A percentile compares a stretch with the other conserved stretches of the same genome.
Evolutionary conservation across 768 basidiomycete species (phyloP).

Genomic region (Xanthoconium stramineum): DNA sequence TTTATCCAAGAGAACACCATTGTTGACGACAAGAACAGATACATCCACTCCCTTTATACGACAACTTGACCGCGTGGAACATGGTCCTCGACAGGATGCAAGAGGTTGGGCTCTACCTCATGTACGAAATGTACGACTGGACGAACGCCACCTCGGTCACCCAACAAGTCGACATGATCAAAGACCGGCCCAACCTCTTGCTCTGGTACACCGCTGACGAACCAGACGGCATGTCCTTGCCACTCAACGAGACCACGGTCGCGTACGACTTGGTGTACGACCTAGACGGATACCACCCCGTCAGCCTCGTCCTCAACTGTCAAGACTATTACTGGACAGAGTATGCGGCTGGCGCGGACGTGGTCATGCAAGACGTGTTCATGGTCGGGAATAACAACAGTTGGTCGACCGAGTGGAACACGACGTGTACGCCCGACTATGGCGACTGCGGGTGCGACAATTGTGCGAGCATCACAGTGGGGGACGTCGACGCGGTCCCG

Average conservation of each 20-base stretch:
- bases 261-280: conserved; percentile 55
- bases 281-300: conserved; percentile 65
- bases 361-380: conserved; percentile 63
- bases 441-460: conserved; percentile 76
- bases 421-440: too few relatives aligned
- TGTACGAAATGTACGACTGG: conserved; percentile 82
- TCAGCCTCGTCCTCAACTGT: conserved; percentile 65
- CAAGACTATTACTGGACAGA: conserved; percentile 60
- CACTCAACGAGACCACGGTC: conserved; percentile 49
- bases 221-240: conserved; percentile 67
- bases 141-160: conserved; percentile 59
- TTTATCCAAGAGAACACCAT: neutral
- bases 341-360: conserved; percentile 62
- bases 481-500: too few relatives aligned
- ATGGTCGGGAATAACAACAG: conserved; percentile 56
- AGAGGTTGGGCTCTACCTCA: conserved; percentile 63
- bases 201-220: conserved; percentile 75
- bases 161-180: conserved; percentile 66
- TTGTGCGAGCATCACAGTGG: too few relatives aligned
- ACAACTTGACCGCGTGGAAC: conserved; percentile 54
- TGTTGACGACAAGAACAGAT: conserved; percentile 37
- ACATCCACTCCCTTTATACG: conserved; percentile 70
- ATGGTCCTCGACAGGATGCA: conserved; percentile 68
- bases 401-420: conserved; percentile 60
- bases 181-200: conserved; percentile 62